These are phyloP conservation scores for Zalerion maritima DNA, from an alignment of 495 filamentous ascomycete species.

Conservation along the genomic window DNA sequence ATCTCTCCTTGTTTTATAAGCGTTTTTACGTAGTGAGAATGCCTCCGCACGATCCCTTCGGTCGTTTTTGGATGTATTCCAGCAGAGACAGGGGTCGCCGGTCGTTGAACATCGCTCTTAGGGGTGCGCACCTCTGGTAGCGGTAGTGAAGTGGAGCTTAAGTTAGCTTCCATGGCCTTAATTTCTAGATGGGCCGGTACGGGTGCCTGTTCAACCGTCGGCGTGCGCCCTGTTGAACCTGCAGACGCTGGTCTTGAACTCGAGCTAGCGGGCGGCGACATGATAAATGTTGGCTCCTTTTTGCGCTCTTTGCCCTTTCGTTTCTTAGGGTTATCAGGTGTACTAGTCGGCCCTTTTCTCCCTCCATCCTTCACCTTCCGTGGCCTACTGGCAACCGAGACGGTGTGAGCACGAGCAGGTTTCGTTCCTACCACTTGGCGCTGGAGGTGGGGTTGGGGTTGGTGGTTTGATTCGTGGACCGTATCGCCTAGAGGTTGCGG, in stretches of 20 bases:
- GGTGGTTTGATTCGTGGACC: conserved; percentile 36
- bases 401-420: conserved; percentile 49
- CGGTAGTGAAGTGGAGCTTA: conserved; percentile 50
- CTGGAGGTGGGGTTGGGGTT: conserved; percentile 15
- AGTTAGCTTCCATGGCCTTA: conserved; percentile 30
- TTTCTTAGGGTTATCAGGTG: conserved; percentile 21
- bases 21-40: conserved; percentile 33
- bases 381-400: conserved; percentile 30
- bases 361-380: conserved; percentile 30
- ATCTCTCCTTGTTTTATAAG: conserved; percentile 38
- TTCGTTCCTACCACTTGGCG: conserved; percentile 23
- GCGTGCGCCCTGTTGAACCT: conserved; percentile 7
- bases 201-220: conserved; percentile 12
- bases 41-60: conserved; percentile 29
- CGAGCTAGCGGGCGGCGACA: conserved; percentile 6
- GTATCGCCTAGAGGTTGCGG: conserved; percentile 40
- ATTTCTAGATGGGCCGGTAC: conserved; percentile 23
- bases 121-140: conserved; percentile 44
- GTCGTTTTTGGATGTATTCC: conserved; percentile 32
- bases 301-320: too few species aligned
- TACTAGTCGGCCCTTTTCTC: conserved; percentile 22
- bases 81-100: conserved; percentile 34
- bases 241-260: conserved; percentile 10
- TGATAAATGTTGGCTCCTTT: too few species aligned
- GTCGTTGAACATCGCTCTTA: conserved; percentile 25